Base-by-base conservation (phyloP, 2,329 filamentous ascomycete species). In the Orbilia oligospora region DNA sequence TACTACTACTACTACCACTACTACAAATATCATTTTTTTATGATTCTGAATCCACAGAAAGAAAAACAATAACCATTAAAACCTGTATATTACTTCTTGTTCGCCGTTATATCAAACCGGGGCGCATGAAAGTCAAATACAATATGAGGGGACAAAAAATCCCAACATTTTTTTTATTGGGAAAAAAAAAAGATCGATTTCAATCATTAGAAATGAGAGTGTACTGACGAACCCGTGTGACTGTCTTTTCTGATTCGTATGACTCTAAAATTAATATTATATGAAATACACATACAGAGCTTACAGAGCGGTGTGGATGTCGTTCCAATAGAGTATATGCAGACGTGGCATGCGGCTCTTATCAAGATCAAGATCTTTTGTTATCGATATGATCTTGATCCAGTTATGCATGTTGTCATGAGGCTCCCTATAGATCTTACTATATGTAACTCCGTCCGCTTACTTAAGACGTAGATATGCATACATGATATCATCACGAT, bases 81-180 rank as follows among this genome's bases (percentile, higher is more conserved):
- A 63, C 33, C 63, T 75, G 71, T 75, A 75, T 75, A 75, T 75
- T 75, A 75, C 71, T 36, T 36, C 53, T 69, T 56, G 53, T 75
- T 48, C 53, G 33, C 71, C 41, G 53, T 66, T 63, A 53, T 61
- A 36, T 51, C n/a, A n/a, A n/a, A 51, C 68, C 64, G 71, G 64
- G 55, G 64, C 71, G 41, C 71, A 69, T 9, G 44, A 63, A 75
- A 64, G 53, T 51, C 49, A 66, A 65, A 75, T 75, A 75, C 64
- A 69, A 36, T 30, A 30, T 36, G 5, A 58, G 46, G 48, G 27
- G 22, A 38, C 30, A 36, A 58, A 55, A 36, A 58, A 55, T 46
- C 33, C 38, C 16, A 12, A 55, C 51, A 30, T 30, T 36, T 36
- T 36, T 36, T 12, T 36, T 36, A 36, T 36, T 36, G 33, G 33